Conservation (phyloP, 805 yeast genomes). For the Saturnispora galanensis region DNA sequence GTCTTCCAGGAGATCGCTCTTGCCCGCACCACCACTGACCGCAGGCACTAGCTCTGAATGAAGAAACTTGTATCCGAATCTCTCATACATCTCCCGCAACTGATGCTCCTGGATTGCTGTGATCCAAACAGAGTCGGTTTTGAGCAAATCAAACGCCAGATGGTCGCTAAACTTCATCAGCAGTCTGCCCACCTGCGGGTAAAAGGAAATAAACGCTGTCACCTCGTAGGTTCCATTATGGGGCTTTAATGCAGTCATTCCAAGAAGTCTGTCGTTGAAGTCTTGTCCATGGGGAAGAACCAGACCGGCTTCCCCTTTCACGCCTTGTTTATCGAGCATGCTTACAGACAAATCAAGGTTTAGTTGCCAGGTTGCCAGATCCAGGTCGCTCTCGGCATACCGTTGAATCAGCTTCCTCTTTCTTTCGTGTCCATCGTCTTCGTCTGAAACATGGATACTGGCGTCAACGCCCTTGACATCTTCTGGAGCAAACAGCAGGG, state of each 20-base stretch:
- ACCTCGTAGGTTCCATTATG: conserved; percentile 28
- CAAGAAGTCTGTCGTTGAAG: conserved; percentile 19
- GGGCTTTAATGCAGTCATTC: conserved; percentile 30
- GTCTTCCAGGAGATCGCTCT: conserved; percentile 24
- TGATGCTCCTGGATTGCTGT: conserved; percentile 42
- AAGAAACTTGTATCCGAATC: conserved; percentile 30
- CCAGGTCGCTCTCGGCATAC: conserved; percentile 14
- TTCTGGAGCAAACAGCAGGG: conserved; percentile 1
- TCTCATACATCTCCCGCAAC: conserved; percentile 35
- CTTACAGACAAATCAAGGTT: not conserved
- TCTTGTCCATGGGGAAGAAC: conserved; percentile 23
- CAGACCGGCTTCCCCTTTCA: not conserved
- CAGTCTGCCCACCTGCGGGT: conserved; percentile 27
- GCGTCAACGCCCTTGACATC: conserved; percentile 13
- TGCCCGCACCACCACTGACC: conserved; percentile 16
- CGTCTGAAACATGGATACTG: conserved; percentile 2
- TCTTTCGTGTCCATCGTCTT: conserved; percentile 17
- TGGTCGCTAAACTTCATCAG: conserved; percentile 16
- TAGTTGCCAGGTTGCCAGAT: conserved; percentile 9
- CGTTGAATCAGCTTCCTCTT: conserved; percentile 13
- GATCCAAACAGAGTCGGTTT: conserved; percentile 24
- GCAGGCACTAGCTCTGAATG: conserved; percentile 19
- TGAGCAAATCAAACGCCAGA: conserved; percentile 8
- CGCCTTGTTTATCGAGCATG: not conserved
- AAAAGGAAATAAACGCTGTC: conserved; percentile 45